Percentiles rank a stretch among this genome's conserved stretches.
Evolutionary conservation across 2,329 filamentous ascomycete genomes (phyloP).

Genomic region (Ambrosiella cleistominuta): DNA sequence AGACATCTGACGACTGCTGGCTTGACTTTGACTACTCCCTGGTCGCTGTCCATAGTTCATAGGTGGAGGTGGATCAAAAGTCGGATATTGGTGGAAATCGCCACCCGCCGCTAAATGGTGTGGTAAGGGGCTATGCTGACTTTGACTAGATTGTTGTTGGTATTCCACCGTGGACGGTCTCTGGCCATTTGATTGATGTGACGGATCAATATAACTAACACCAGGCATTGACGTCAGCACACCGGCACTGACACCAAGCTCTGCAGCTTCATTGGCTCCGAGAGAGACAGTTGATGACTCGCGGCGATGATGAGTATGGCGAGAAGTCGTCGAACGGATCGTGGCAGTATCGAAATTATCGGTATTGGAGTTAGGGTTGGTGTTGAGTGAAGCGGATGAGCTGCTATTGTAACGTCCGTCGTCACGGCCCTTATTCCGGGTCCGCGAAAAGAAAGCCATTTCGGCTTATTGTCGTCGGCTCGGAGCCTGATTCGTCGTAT

Average conservation of each 20-base stretch:
- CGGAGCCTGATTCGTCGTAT: no score
- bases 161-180: slow-evolving; percentile 1
- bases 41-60: slow-evolving; percentile 21
- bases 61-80: slow-evolving; percentile 39
- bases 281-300: slow-evolving; percentile 55
- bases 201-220: slow-evolving; percentile 47
- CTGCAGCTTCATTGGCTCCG: slow-evolving; percentile 47
- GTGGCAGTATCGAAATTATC: slow-evolving; percentile 11
- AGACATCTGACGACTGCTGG: slow-evolving; percentile 28
- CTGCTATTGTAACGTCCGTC: slow-evolving; percentile 41
- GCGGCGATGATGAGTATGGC: slow-evolving; percentile 40
- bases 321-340: slow-evolving; percentile 11
- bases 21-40: slow-evolving; percentile 25
- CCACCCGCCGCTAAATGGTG: slow-evolving; percentile 58
- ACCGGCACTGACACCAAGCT: slow-evolving; percentile 54
- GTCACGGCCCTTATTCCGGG: slow-evolving; percentile 52
- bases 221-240: slow-evolving; percentile 68
- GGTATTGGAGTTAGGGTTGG: slow-evolving; percentile 50
- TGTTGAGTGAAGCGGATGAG: slow-evolving; percentile 38
- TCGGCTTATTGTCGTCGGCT: not conserved
- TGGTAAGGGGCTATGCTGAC: slow-evolving; percentile 50
- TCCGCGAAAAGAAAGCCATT: slow-evolving; percentile 59
- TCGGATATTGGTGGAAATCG: slow-evolving; percentile 84
- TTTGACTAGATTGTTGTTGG: slow-evolving; percentile 44
- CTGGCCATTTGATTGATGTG: slow-evolving; percentile 15